Evolutionary conservation across 176 grass and related monocot genomes (phyloP).

Genomic region (Rhipidocladum racemiflorum): DNA sequence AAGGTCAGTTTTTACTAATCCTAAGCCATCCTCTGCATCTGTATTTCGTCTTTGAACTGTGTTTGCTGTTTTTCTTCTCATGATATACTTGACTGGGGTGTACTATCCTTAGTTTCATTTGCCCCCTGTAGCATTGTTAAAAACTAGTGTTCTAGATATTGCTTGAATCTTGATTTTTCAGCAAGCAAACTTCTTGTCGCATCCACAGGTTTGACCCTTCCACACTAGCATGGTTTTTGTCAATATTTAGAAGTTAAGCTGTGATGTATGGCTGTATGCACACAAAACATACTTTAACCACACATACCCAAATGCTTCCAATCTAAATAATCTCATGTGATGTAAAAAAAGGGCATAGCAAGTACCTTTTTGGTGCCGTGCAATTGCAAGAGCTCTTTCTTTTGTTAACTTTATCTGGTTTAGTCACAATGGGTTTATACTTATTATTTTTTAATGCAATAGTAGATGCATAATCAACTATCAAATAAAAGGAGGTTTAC

Average conservation of each 20-base stretch:
- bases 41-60: constrained; percentile 22
- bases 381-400: not conserved
- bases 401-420: not conserved
- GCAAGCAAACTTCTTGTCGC: not conserved
- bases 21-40: not conserved
- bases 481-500: not conserved
- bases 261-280: not conserved
- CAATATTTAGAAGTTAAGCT: not conserved
- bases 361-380: not conserved
- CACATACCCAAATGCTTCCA: not conserved
- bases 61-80: not conserved
- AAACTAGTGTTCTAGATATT: constrained; percentile 16
- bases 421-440: not conserved
- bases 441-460: not conserved
- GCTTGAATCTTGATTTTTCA: constrained; percentile 5
- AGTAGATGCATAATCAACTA: not conserved
- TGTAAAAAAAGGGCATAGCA: not conserved
- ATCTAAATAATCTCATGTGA: not conserved
- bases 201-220: not conserved
- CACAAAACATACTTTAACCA: not conserved
- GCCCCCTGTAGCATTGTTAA: not conserved
- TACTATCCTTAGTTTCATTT: constrained; percentile 4
- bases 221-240: constrained; percentile 2
- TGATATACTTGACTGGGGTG: not conserved
- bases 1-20: constrained; percentile 57